Percentiles rank a stretch among this genome's conserved stretches.
phyloP scores from a whole-genome alignment of 345 rosid genomes.

The Bruguiera parviflora region DNA sequence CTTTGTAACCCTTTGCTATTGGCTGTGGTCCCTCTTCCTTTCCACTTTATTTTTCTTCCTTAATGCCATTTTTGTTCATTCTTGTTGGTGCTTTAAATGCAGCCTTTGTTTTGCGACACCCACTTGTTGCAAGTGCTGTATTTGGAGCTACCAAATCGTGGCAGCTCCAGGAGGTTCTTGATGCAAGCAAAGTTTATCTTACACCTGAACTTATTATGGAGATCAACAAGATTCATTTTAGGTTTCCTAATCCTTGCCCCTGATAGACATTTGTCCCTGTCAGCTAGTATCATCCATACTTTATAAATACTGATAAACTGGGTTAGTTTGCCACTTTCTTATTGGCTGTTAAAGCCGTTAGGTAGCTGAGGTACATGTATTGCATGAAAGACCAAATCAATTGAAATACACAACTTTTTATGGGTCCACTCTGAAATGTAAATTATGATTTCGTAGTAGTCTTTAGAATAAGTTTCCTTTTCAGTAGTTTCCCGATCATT shows the following conservation, averaged over 20 bases:
- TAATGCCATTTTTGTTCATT: background rate
- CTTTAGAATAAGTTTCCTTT: no score
- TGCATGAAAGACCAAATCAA: no score
- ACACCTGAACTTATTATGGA: constrained; percentile 38
- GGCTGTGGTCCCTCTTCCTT: background rate
- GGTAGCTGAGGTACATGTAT: no score
- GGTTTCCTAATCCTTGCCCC: constrained; percentile 54
- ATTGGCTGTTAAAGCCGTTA: no score
- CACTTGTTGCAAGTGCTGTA: constrained; percentile 46
- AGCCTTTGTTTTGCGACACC: constrained; percentile 49
- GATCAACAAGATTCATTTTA: constrained; percentile 37
- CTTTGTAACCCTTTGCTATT: no score
- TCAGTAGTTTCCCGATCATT: no score
- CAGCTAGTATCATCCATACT: no score
- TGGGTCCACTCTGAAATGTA: no score
- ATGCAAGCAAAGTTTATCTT: constrained; percentile 38
- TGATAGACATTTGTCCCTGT: constrained; percentile 16
- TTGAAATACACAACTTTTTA: no score
- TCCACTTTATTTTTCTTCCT: background rate
- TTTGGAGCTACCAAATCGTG: constrained; percentile 48
- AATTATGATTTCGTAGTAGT: no score
- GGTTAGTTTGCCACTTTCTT: no score
- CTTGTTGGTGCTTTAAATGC: background rate
- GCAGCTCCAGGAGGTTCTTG: constrained; percentile 46
- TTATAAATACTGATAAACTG: no score